Evolutionary conservation across 345 rosid species (phyloP).

Genomic region (Eucalyptus polyanthemos): DNA sequence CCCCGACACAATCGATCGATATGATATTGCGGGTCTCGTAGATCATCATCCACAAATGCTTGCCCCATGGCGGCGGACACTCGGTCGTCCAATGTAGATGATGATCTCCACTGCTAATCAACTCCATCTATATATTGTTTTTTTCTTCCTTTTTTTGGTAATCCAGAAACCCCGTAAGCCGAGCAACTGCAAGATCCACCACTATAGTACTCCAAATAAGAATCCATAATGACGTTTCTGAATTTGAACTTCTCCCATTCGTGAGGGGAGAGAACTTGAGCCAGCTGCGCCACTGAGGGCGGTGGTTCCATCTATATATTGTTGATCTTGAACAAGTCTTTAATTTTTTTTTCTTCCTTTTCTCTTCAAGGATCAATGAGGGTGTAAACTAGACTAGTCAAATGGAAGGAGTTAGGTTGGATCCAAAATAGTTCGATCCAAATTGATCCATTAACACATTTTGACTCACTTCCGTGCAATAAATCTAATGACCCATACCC

Average conservation of each 20-base stretch:
- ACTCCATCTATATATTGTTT: not conserved
- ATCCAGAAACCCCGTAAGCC: too few species aligned
- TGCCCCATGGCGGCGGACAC: fast-evolving
- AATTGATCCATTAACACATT: too few species aligned
- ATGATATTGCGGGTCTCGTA: not conserved
- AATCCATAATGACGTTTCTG: fast-evolving
- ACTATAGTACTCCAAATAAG: fast-evolving
- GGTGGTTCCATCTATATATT: not conserved
- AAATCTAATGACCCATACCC: not conserved
- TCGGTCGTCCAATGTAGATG: not conserved
- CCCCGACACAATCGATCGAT: not conserved
- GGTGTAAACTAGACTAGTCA: not conserved
- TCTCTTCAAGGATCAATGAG: not conserved
- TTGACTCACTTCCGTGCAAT: not conserved
- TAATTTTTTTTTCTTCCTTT: not conserved
- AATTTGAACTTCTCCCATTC: too few species aligned
- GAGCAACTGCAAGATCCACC: fast-evolving
- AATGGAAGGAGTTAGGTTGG: not conserved
- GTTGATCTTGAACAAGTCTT: not conserved
- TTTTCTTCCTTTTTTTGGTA: too few species aligned
- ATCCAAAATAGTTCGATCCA: not conserved
- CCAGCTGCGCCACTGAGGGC: fast-evolving
- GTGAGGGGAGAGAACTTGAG: fast-evolving
- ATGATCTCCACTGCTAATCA: not conserved
- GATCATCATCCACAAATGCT: not conserved